Percentiles rank a stretch among this genome's conserved stretches.
Evolutionary conservation across 225 moss, liverwort and hornwort genomes (phyloP).

Genomic region (Pseudoscleropodium purum): DNA sequence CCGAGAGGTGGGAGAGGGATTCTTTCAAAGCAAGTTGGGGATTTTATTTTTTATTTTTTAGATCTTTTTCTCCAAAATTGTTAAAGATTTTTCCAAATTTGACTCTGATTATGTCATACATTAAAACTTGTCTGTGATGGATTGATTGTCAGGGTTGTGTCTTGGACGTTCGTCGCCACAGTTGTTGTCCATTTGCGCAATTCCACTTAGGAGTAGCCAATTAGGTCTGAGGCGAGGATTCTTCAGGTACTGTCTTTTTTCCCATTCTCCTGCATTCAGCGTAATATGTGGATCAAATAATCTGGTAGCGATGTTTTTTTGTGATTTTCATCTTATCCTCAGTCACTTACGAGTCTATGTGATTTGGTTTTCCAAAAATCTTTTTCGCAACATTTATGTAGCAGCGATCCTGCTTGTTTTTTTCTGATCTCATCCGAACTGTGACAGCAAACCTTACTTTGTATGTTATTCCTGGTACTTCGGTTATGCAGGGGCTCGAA

Average conservation of each 20-base stretch:
- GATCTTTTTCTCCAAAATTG: background rate
- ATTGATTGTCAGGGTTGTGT: slow-evolving; percentile 3
- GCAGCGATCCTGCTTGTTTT: background rate
- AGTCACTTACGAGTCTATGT: background rate
- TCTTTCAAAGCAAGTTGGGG: background rate
- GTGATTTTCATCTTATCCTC: background rate
- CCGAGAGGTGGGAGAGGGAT: background rate
- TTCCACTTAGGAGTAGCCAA: background rate
- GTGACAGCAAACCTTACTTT: background rate
- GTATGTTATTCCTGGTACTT: background rate
- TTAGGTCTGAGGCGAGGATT: background rate
- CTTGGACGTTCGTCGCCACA: background rate
- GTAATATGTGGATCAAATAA: background rate
- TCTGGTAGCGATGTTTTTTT: background rate
- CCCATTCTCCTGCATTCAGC: background rate
- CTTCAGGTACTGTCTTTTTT: background rate
- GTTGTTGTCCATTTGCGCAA: background rate
- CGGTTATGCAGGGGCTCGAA: slow-evolving; percentile 1
- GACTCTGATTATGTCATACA: background rate
- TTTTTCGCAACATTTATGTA: background rate
- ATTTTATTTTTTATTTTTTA: background rate
- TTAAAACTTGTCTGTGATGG: background rate
- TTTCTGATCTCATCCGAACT: background rate
- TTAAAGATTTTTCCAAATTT: background rate
- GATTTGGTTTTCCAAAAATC: background rate